Evolutionary conservation across 257 asterid genomes (phyloP), one percentile per base, ranked within the genome.

Genomic region (Lycium barbarum): DNA sequence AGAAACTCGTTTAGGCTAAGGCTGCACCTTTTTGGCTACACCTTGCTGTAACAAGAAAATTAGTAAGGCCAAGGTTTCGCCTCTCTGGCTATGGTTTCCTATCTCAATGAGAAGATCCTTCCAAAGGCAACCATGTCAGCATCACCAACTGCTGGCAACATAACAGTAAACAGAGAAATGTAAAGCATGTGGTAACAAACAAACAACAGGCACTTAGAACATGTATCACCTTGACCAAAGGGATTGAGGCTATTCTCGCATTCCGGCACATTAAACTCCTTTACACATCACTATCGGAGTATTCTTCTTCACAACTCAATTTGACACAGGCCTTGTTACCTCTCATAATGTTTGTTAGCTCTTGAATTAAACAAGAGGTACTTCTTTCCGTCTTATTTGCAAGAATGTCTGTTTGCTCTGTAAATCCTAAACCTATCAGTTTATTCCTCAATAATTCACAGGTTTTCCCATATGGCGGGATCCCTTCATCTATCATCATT

Each of bases 401-500:
- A 38, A 95, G 92, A 68, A 93, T 91, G 83, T 93, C 93, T 0
- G 90, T 81, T 80, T 83, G 84, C 85, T 92, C 98, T 1, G 96
- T 92, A 84, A 89, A 93, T 26, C 98, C 96, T 4, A 71, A 79
- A 17, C 95, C 96, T 3, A 92, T 81, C 61, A 93, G 91, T 84
- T 92, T 94, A 72, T 92, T 91, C 92, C 98, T 92, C 91, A 95
- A 72, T 88, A 93, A 36, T 13, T 88, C 92, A 83, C 97, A 90
- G 0, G 98, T 93, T n/a, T 89, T 70, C 12, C 68, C 49, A 80
- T 90, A 92, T 18, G 98, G 98, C 0, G 98, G 98, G 72, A 94
- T 87, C 86, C 98, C 99, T 88, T 91, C 98, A 80, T 94, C 99
- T 81, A 95, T 86, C 99, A 95, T 94, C 93, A 90, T 87, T 74